Evolutionary conservation across 805 yeast genomes (phyloP).

Genomic region (Candida morakotiae): DNA sequence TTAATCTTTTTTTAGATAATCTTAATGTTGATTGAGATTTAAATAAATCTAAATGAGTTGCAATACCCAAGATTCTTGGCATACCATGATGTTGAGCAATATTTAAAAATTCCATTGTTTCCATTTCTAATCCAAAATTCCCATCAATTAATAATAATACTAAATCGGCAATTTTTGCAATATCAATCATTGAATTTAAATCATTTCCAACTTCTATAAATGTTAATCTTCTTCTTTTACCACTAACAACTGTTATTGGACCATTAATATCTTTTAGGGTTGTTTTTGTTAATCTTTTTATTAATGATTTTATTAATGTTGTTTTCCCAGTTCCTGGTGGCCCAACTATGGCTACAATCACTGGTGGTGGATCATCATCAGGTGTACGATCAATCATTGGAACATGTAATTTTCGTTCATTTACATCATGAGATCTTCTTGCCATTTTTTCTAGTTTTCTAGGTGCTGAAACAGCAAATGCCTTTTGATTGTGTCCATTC

Average conservation of each 20-base stretch:
- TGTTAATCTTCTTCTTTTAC: conserved; percentile 88
- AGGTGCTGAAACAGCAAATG: conserved; percentile 54
- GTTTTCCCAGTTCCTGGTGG: conserved; percentile 99
- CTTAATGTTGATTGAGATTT: conserved; percentile 85
- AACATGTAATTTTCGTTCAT: conserved; percentile 84
- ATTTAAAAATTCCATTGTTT: conserved; percentile 96
- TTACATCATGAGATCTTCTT: conserved; percentile 74
- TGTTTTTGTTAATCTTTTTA: conserved; percentile 83
- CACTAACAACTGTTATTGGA: conserved; percentile 94
- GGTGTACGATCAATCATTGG: conserved; percentile 98
- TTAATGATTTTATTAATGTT: conserved; percentile 83
- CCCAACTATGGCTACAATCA: conserved; percentile 93
- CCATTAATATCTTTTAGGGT: conserved; percentile 85
- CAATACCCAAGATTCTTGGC: conserved; percentile 94
- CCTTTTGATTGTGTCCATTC: conserved; percentile 58
- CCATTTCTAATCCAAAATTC: conserved; percentile 98
- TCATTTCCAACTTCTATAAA: conserved; percentile 92
- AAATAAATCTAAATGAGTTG: conserved; percentile 93
- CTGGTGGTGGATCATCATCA: conserved; percentile 96
- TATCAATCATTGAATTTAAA: conserved; percentile 91
- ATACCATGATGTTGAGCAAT: conserved; percentile 98
- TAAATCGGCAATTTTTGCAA: conserved; percentile 92
- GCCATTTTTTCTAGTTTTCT: conserved; percentile 83
- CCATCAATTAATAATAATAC: conserved; percentile 91
- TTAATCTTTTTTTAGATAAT: conserved; percentile 85